Evolutionary conservation across 1,284 basidiomycete species (phyloP).

Genomic region (Marasmius sp.): DNA sequence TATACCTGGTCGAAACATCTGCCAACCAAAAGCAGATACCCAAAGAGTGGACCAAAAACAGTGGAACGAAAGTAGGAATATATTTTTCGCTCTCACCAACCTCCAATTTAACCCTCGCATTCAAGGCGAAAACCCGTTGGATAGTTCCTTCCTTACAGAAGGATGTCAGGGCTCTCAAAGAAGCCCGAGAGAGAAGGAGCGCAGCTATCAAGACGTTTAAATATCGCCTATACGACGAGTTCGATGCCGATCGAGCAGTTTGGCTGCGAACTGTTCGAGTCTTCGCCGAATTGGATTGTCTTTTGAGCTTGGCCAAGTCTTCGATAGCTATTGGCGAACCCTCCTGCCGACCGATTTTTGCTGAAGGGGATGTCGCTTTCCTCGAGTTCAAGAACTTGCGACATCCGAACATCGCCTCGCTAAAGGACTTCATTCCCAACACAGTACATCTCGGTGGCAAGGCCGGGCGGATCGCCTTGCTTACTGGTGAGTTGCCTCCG

Average conservation of each 20-base stretch:
- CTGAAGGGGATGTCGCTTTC: constrained; percentile 72
- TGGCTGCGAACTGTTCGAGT: constrained; percentile 82
- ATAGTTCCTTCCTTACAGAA: constrained; percentile 70
- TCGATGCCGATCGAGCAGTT: constrained; percentile 78
- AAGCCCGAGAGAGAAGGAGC: constrained; percentile 86
- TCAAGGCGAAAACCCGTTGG: constrained; percentile 73
- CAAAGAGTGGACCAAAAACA: constrained; percentile 80
- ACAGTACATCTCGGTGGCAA: constrained; percentile 85
- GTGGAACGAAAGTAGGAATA: constrained; percentile 71
- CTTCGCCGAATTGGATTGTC: constrained; percentile 88
- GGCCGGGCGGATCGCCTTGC: constrained; percentile 77
- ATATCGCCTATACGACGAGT: constrained; percentile 78
- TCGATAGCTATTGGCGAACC: constrained; percentile 91
- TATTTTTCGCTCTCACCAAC: neutral
- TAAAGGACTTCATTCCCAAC: constrained; percentile 91
- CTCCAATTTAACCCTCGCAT: constrained; percentile 9
- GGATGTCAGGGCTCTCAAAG: constrained; percentile 81
- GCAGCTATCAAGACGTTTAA: constrained; percentile 83
- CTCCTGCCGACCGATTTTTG: constrained; percentile 85
- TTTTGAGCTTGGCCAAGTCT: constrained; percentile 90
- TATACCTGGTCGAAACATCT: constrained; percentile 82
- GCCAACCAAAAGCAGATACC: constrained; percentile 66
- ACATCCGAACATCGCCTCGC: constrained; percentile 73
- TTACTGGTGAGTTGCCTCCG: constrained; percentile 68
- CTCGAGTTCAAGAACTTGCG: constrained; percentile 81